These are phyloP conservation scores for Coniochaeta sp. DNA, from an alignment of 2,329 filamentous ascomycete species.

Conservation along the genomic window DNA sequence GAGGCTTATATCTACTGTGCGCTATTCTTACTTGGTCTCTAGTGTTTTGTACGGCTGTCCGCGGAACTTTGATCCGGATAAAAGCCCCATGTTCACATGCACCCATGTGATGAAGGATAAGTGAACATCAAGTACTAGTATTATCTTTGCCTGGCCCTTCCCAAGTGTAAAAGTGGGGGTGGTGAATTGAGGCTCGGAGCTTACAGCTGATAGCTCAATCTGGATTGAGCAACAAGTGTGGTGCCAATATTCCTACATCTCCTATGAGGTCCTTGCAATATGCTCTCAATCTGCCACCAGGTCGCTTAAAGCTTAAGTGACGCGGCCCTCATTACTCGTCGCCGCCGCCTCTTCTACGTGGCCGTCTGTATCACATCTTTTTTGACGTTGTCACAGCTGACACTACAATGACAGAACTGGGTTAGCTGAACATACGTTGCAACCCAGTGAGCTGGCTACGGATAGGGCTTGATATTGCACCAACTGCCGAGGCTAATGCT, in stretches of 20 bases:
- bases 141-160: background rate
- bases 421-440: conserved; percentile 3
- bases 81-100: background rate
- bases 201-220: background rate
- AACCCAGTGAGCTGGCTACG: conserved; percentile 5
- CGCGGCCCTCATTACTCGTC: background rate
- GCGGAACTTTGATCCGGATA: background rate
- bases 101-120: background rate
- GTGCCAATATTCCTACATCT: background rate
- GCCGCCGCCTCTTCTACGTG: background rate
- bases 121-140: background rate
- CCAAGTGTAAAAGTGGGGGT: background rate
- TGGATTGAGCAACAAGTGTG: background rate
- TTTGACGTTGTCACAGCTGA: background rate
- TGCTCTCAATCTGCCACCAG: background rate
- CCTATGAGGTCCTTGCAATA: background rate
- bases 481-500: conserved; percentile 11
- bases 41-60: background rate
- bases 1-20: background rate
- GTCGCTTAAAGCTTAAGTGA: conserved; percentile 3
- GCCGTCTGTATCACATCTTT: background rate
- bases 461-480: conserved; percentile 8
- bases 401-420: background rate
- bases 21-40: background rate
- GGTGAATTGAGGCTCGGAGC: background rate